These are phyloP conservation scores for Metschnikowia colocasiae DNA, from an alignment of 805 yeast genomes.

Conservation along the genomic window DNA sequence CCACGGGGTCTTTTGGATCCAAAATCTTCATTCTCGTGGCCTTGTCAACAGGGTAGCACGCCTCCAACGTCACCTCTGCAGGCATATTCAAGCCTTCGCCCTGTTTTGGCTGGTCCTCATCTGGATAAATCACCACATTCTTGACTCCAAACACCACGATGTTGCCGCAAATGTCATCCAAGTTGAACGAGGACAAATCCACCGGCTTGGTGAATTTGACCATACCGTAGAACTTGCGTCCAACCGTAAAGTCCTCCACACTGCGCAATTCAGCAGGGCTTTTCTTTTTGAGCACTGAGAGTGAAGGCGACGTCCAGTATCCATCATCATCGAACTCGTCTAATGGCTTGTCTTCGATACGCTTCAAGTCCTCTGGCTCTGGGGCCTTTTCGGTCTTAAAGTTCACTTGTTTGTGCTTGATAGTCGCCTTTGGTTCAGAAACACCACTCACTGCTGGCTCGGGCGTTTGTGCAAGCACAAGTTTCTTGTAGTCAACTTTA, in stretches of 20 bases:
- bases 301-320: slow-evolving; percentile 82
- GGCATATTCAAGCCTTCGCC: slow-evolving; percentile 86
- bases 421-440: slow-evolving; percentile 7
- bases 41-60: slow-evolving; percentile 75
- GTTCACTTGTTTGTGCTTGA: slow-evolving; percentile 29
- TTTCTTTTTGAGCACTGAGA: slow-evolving; percentile 56
- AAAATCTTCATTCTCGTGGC: slow-evolving; percentile 69
- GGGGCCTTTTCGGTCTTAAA: slow-evolving; percentile 21
- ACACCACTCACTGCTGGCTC: slow-evolving; percentile 1
- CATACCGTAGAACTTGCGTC: slow-evolving; percentile 73
- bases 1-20: slow-evolving; percentile 72
- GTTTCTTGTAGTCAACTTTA: slow-evolving; percentile 48
- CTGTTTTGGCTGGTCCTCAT: slow-evolving; percentile 42
- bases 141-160: slow-evolving; percentile 58
- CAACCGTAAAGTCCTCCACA: slow-evolving; percentile 66
- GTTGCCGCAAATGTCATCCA: slow-evolving; percentile 62
- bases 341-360: slow-evolving; percentile 16
- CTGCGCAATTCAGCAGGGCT: slow-evolving; percentile 60
- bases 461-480: slow-evolving; percentile 38
- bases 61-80: slow-evolving; percentile 67
- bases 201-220: slow-evolving; percentile 78
- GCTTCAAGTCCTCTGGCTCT: slow-evolving; percentile 3
- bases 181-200: slow-evolving; percentile 65
- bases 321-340: slow-evolving; percentile 60
- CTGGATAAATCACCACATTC: slow-evolving; percentile 70